Evolutionary conservation across 768 basidiomycete genomes (phyloP).

Genomic region (Leccinum disarticulatum): DNA sequence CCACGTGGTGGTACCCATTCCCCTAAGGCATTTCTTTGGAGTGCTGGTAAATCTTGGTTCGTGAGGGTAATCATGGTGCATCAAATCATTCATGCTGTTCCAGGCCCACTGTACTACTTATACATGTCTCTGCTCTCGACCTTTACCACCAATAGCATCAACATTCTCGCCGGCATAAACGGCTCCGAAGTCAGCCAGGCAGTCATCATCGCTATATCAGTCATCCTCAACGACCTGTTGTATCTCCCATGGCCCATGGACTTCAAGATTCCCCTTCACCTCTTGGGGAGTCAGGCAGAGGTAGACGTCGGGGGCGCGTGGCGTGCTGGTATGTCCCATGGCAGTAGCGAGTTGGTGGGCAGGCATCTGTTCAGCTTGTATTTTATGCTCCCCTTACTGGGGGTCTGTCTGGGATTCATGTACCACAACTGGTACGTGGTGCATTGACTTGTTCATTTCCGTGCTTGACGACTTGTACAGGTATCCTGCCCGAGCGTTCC

Average conservation of each 20-base stretch:
- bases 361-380: conserved; percentile 95
- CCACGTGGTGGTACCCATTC: conserved; percentile 88
- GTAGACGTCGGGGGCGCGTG: conserved; percentile 77
- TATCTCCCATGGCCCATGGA: conserved; percentile 89
- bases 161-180: conserved; percentile 97
- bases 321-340: conserved; percentile 83
- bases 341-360: conserved; percentile 83
- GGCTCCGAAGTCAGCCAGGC: conserved; percentile 95
- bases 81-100: not conserved
- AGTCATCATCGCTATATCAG: conserved; percentile 85
- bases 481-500: conserved; percentile 95
- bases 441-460: not conserved
- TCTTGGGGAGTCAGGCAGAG: conserved; percentile 64
- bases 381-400: conserved; percentile 94
- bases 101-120: conserved; percentile 92
- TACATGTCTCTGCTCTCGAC: conserved; percentile 97
- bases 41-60: conserved; percentile 85
- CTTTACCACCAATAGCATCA: conserved; percentile 97
- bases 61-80: conserved; percentile 33
- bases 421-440: conserved; percentile 90
- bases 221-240: conserved; percentile 88
- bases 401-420: conserved; percentile 85
- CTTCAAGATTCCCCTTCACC: conserved; percentile 69
- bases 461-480: conserved; percentile 40
- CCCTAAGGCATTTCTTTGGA: conserved; percentile 69